Evolutionary conservation across 2,329 filamentous ascomycete species (phyloP).

Genomic region (Mariannaea elegans): DNA sequence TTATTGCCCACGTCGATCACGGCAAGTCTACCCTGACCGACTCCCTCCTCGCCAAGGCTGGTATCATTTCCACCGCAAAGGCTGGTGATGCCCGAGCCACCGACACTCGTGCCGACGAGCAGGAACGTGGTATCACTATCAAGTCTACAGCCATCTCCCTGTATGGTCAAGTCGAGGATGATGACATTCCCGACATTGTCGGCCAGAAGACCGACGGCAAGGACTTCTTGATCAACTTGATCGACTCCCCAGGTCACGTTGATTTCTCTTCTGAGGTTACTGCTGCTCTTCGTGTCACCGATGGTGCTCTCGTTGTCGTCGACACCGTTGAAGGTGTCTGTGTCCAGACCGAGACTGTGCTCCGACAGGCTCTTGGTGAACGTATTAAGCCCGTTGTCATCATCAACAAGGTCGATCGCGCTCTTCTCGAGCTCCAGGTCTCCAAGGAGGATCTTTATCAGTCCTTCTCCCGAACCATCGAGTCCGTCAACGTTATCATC

Average conservation of each 20-base stretch:
- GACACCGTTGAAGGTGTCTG: slow-evolving; percentile 99
- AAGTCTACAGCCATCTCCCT: slow-evolving; percentile 99
- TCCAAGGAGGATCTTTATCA: slow-evolving; percentile 99
- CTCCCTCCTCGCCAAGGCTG: slow-evolving; percentile 97
- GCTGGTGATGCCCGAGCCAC: slow-evolving; percentile 96
- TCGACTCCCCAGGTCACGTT: slow-evolving; percentile 99
- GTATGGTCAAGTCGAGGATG: slow-evolving; percentile 84
- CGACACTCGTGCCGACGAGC: slow-evolving; percentile 96
- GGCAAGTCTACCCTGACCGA: slow-evolving; percentile 99
- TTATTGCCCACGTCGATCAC: slow-evolving; percentile 99
- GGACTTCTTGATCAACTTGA: slow-evolving; percentile 99
- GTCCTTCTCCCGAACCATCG: slow-evolving; percentile 99
- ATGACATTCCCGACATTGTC: slow-evolving; percentile 95
- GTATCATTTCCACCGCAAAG: slow-evolving; percentile 99
- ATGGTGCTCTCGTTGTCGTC: slow-evolving; percentile 99
- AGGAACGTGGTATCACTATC: slow-evolving; percentile 99
- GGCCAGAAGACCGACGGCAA: slow-evolving; percentile 87
- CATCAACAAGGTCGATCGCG: slow-evolving; percentile 99
- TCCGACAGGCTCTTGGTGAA: slow-evolving; percentile 98
- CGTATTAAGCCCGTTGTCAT: slow-evolving; percentile 99
- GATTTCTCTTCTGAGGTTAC: slow-evolving; percentile 99
- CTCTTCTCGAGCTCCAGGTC: slow-evolving; percentile 98
- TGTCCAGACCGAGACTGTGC: slow-evolving; percentile 99
- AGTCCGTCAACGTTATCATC: slow-evolving; percentile 99
- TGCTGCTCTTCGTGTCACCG: slow-evolving; percentile 98